Evolutionary conservation across 106 monocot genomes (phyloP), one percentile per base, ranked within the genome.

Genomic region (Dendrobium huoshanense): DNA sequence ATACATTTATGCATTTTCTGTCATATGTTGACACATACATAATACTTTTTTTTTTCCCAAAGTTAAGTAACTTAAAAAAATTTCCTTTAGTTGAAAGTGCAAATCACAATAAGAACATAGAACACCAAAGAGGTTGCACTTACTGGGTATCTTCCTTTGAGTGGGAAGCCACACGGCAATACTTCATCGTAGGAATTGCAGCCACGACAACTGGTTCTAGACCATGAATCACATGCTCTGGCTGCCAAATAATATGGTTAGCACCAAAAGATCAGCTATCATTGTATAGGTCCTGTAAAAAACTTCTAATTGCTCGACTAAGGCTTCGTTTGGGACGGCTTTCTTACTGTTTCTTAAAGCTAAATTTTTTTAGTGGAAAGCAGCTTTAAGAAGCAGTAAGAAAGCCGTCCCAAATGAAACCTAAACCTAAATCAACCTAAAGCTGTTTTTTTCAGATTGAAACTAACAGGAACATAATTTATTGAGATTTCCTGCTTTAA

Each of bases 61-160:
- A 37, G 37, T 37, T 37, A 37, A 37, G 37, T 3, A 37, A 3
- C 37, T 37, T 3, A 37, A 37, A 37, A 3, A 37, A 37, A 37
- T 37, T 37, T 37, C 37, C 37, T 37, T 51, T 2, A 51, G 2
- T 51, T 2, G 51, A 51, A 51, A 51, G 51, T 13, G 15, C 48
- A 2, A 1, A 51, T 51, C 51, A 51, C 10, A 51, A 44, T 42
- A 44, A 48, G 7, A 48, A 48, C 16, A 48, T 45, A 54, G 29
- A 54, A 75, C 4, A 54, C 5, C 8, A 70, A 72, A 42, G 3
- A 41, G 76, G 43, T 45, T 68, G 7, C 13, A 83, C 92, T 87
- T 84, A 93, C 93, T 90, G 93, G 29, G 80, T 73, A 82, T 93
- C 93, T 77, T 88, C 90, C 49, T 58, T 83, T 24, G 88, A 85